Evolutionary conservation across 106 monocot species (phyloP), one percentile per base, ranked within the genome.

Genomic region (Allium fistulosum): DNA sequence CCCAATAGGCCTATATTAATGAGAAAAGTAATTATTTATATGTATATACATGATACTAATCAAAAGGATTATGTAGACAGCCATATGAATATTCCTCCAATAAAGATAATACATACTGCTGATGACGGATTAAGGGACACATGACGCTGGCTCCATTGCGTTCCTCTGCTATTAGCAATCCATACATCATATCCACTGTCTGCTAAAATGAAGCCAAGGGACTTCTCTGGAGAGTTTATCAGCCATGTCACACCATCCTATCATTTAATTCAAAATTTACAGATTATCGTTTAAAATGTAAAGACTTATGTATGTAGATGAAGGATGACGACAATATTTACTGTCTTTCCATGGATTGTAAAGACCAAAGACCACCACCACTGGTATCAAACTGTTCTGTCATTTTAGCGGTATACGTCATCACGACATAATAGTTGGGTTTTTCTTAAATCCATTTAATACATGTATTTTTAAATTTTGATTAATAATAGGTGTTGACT

Each of bases 1-100:
- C 66, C 86, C 86, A 86, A 48, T 82, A 82, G 13, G 58, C 69
- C 86, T 86, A 70, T 86, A 70, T 26, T 62, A 26, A 52, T 16
- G n/a, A 46, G 7, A 17, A 45, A 45, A 37, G 9, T 12, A 11
- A 28, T 2, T 37, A 62, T 46, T 37, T 8, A 16, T 12, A 55
- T 9, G 13, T 13, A 9, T 13, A 53, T 12, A 12, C 15, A 55
- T 55, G 53, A 12, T 12, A 55, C 53, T 55, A 12, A 55, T 6
- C 11, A 55, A 12, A 11, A 55, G 53, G 53, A 5, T 15, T 37
- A 37, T 37, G 37, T 37, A 37, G 5, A 37, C 37, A 37, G 2
- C 5, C 37, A 37, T 37, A 5, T 0, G 5, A 4, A 37, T 37
- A 37, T 37, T 37, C 4, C 37, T 37, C 5, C 2, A 22, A 5